Conservation (phyloP, 208 protist species). For the Herpetomonas tarakana region DNA sequence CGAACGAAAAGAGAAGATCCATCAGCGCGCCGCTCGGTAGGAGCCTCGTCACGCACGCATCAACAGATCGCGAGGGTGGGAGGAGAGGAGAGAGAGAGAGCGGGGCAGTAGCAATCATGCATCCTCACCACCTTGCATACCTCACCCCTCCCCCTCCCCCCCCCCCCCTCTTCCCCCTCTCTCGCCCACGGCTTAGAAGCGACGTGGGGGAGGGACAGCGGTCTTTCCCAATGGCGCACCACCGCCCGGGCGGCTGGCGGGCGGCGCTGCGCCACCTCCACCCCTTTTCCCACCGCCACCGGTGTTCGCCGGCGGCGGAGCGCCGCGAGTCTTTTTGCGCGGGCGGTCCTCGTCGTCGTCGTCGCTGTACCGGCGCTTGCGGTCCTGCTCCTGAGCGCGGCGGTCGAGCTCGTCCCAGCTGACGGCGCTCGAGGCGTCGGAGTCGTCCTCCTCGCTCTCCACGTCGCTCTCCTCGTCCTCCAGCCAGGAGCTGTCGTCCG, state of each 20-base stretch:
- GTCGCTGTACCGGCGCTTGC: constrained; percentile 47
- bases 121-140: too few relatives aligned
- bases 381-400: constrained; percentile 70
- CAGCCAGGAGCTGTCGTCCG: constrained; percentile 64
- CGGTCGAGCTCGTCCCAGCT: constrained; percentile 87
- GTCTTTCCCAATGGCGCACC: background rate
- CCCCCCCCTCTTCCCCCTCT: too few relatives aligned
- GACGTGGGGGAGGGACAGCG: constrained; percentile 50
- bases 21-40: too few relatives aligned
- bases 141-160: too few relatives aligned
- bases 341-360: constrained; percentile 61
- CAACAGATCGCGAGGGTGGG: too few relatives aligned
- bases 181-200: too few relatives aligned
- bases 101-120: too few relatives aligned
- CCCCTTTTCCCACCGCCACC: constrained; percentile 1
- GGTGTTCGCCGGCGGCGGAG: background rate
- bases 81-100: too few relatives aligned
- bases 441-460: constrained; percentile 37
- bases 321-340: constrained; percentile 32
- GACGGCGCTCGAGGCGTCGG: constrained; percentile 51
- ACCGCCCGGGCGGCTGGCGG: background rate
- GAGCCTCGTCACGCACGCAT: too few relatives aligned
- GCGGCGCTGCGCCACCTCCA: constrained; percentile 7
- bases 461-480: constrained; percentile 76
- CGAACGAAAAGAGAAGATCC: too few relatives aligned